phyloP scores from a whole-genome alignment of 345 rosid species.

The Bruguiera sexangula region DNA sequence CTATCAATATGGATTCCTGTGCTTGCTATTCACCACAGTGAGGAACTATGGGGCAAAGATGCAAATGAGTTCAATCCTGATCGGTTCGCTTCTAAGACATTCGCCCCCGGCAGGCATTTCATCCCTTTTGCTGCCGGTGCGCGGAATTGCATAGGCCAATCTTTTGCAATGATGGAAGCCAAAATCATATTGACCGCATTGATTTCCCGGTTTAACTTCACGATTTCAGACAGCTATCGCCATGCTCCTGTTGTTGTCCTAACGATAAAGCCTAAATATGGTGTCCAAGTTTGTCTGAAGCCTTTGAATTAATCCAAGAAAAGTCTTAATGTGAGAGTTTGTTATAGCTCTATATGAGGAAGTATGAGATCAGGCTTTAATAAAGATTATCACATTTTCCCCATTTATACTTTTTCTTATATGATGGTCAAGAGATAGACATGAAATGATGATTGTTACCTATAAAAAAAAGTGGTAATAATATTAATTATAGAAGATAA shows the following conservation, averaged over 20 bases:
- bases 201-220: constrained; percentile 54
- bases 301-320: constrained; percentile 27
- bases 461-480: not conserved
- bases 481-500: not conserved
- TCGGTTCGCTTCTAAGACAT: constrained; percentile 50
- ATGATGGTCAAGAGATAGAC: not conserved
- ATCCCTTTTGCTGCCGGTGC: constrained; percentile 85
- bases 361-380: not conserved
- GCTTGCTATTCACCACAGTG: constrained; percentile 81
- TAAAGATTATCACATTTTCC: not conserved
- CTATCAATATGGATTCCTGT: constrained; percentile 94
- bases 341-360: not conserved
- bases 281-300: constrained; percentile 62
- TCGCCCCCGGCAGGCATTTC: constrained; percentile 52
- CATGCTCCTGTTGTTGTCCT: constrained; percentile 75
- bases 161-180: constrained; percentile 84
- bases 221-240: constrained; percentile 50
- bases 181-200: constrained; percentile 68
- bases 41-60: constrained; percentile 88
- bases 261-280: constrained; percentile 71
- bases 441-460: not conserved
- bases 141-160: constrained; percentile 70
- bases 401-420: not conserved
- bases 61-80: constrained; percentile 84
- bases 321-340: not conserved